Base-by-base conservation (phyloP, 345 rosid species). In the Dipteronia sinensis region DNA sequence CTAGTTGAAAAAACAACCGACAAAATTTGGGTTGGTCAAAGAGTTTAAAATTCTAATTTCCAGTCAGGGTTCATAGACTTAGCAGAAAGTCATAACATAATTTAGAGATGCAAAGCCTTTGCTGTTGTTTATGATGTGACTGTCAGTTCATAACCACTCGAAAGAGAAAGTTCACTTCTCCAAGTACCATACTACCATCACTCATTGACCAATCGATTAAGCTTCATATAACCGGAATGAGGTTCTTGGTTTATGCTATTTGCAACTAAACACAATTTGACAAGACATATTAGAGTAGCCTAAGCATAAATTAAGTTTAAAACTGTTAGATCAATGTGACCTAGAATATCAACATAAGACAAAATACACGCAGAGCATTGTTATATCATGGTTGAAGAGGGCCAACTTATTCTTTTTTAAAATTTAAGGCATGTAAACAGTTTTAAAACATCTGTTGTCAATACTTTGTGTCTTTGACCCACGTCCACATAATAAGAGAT, bases 121-220 rank as follows among this genome's bases (percentile, higher is more conserved):
- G 44, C 2, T 72, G 53, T 31, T 17, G 63, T 55, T 27, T n/a
- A 20, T 72, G 42, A 56, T 16, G 17, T 42, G 2, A 4, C 22
- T 3, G 1, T 23, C 76, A 63, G 12, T 4, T 34, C 6, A 34
- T 4, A 34, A 34, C 38, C 51, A 3, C 7, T 47, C 17, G 47
- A 53, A 53, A 53, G 58, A 53, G 58, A 53, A 53, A 49, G 72
- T 69, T 44, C n/a, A 13, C 58, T 69, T 47, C 72, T 69, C 58
- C 58, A 69, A 46, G 13, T 16, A 53, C 58, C 58, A 53, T 53
- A 1, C 58, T 53, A 16, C n/a, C 5, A 53, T 53, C 58, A 16
- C n/a, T 53, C 58, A 53, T 15, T 16, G 58, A 53, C n/a, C 7
- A 53, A 53, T 15, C 58, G n/a, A 53, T 53, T 53, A 53, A 53